Base-by-base conservation (phyloP, 179 eudicot genomes). In the Actinidia chinensis region DNA sequence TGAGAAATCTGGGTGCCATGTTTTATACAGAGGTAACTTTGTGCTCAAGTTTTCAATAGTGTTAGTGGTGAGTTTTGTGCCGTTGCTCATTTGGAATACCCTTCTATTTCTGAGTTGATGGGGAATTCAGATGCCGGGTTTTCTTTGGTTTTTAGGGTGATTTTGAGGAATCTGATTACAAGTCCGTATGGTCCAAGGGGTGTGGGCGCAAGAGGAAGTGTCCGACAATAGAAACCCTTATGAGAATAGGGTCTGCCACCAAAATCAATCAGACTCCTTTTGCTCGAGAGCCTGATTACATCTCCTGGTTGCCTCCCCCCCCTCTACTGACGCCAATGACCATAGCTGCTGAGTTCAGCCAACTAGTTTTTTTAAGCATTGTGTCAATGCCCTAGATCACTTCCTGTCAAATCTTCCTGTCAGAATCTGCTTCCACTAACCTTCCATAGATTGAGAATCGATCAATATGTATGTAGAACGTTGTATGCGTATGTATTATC, bases 111-210 rank as follows among this genome's bases (percentile, higher is more conserved):
- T 4, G 14, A 33, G 0, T 50, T 18, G 59, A 8, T 61, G 18
- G 71, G 72, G 68, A 74, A 74, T n/a, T 59, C 55, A 55, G 72
- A 18, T 68, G 14, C 40, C 12, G 0, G 59, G 36, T 61, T n/a
- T 4, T 51, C 9, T 23, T 65, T 15, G 25, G 23, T 66, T 18
- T 76, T n/a, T 80, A 95, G 99, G 99, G 99, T 46, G 90, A 93
- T 79, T 85, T 95, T 83, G 93, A 85, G 70, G 99, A 86, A 72
- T 59, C 87, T 8, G 99, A 95, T 76, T 93, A 88, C 73, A 86
- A 83, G 76, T 90, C 91, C 81, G 46, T 86, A 84, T 1, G 87
- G 88, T 74, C 87, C 94, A 60, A 89, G 90, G 77, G 98, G 99
- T 73, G 99, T n/a, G n/a, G 99, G 40, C 75, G 75, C 51, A 93